Base-by-base conservation (phyloP, 2,329 filamentous ascomycete genomes). In the Penicillium crustosum region DNA sequence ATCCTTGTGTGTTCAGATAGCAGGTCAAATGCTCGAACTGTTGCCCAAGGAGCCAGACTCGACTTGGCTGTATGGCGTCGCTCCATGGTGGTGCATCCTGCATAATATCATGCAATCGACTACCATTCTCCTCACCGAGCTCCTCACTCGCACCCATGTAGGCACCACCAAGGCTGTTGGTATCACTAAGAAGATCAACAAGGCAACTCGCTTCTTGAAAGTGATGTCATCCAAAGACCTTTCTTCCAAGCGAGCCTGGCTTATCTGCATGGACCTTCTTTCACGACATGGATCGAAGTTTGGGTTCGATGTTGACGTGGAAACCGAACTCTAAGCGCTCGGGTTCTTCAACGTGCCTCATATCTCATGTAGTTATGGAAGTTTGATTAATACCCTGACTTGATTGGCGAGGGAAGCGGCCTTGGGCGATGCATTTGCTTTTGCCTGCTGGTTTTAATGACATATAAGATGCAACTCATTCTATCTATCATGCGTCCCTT, bases 51-150 rank as follows among this genome's bases (percentile, higher is more conserved):
- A 70, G 23, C 70, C 71, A 0, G 69, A 75, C 50, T 61, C 62
- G 1, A 54, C 61, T 17, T 73, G 71, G 54, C 58, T 78, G 4
- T 68, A 70, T 23, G 59, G 65, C 6, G 61, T 71, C 4, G 67
- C 69, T 1, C 73, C 74, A 3, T 78, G 76, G 77, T 78, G 75
- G 73, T 73, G 67, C 55, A 64, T 76, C 19, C 62, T 78, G 29
- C 75, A 78, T 56, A 73, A 73, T 44, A 58, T 78, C 17, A 75
- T 78, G 62, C 77, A 78, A 55, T 70, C 75, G 3, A 67, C 66
- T 0, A 74, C 71, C 10, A 65, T 79, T 17, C 62, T 79, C 21
- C 67, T 78, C 41, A 71, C 75, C 15, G 69, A 76, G 55, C 62
- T 77, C 6, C 68, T 75, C 29, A 69, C 73, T 33, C 65, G 70